Evolutionary conservation across 257 asterid species (phyloP).

Genomic region (Asclepias syriaca): DNA sequence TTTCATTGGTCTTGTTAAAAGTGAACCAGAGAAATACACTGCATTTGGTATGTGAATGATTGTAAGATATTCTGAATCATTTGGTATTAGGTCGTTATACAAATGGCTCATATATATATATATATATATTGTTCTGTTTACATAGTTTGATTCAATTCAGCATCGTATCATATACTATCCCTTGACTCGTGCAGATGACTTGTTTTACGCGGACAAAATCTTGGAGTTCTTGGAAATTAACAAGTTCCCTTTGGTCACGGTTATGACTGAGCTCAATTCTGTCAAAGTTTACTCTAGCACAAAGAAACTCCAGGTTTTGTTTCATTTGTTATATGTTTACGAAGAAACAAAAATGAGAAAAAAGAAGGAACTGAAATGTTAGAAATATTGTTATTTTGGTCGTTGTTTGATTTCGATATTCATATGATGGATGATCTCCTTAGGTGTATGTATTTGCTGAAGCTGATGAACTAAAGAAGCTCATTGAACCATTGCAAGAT

Average conservation of each 20-base stretch:
- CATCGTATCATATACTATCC: not conserved
- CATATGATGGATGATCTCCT: constrained; percentile 9
- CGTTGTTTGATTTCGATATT: not conserved
- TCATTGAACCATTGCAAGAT: constrained; percentile 56
- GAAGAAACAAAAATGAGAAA: not conserved
- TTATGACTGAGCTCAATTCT: constrained; percentile 81
- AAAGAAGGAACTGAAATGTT: not conserved
- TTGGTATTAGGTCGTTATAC: not conserved
- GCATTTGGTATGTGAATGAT: constrained; percentile 54
- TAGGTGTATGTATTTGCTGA: constrained; percentile 83
- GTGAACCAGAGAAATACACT: constrained; percentile 73
- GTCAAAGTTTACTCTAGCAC: constrained; percentile 69
- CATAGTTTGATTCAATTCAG: not conserved
- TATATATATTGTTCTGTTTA: not conserved
- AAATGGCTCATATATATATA: not conserved
- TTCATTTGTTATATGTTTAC: constrained; percentile 13
- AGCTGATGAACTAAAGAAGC: constrained; percentile 50
- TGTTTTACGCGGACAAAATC: constrained; percentile 39
- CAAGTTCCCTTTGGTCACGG: constrained; percentile 72
- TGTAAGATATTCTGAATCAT: not conserved
- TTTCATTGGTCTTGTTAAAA: constrained; percentile 78
- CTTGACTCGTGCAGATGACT: constrained; percentile 46
- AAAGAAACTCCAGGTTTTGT: constrained; percentile 67
- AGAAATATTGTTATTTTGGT: not conserved
- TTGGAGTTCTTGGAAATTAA: constrained; percentile 67